Base-by-base conservation (phyloP, 768 basidiomycete species). In the Dentipellis sp. region DNA sequence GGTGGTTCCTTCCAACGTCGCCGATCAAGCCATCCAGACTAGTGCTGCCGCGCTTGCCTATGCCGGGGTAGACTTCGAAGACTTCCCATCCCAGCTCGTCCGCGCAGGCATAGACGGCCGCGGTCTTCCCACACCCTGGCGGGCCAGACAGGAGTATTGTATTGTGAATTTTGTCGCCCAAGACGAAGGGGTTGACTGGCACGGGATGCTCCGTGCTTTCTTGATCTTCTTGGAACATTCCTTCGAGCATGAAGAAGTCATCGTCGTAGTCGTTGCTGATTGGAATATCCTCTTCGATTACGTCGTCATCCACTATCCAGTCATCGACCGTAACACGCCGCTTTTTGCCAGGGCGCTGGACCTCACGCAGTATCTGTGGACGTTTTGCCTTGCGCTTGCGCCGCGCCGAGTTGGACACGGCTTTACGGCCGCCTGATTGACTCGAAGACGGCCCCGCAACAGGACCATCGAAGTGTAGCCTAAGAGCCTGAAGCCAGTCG, bases 51-150 rank as follows among this genome's bases (percentile, higher is more conserved):
- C 97, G 81, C 64, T 81, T 88, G n/a, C 94, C 94, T 52, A 94
- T 84, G 2, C 97, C 97, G 22, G 97, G 91, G 71, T 94, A 88
- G 11, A 98, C 93, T 68, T 99, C 97, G 65, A 97, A 97, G 11
- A 98, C 83, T 51, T 94, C 91, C 91, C 91, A 99, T 12, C 86
- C 91, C 36, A 99, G 76, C 70, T 99, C 95, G 54, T 84, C 82
- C 4, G 94, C 92, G 65, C 93, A 94, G 0, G 95, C 94, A 69
- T 97, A 94, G 2, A 97, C 87, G 19, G 91, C 80, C 1, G 91
- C 85, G 5, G 93, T 94, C 73, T 99, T 99, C 35, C 97, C 97
- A 53, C 76, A 77, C 10, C 94, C 95, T 35, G 78, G 71, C 1
- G 92, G 93, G 0, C 97, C 97, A 45, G 74, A 67, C 40, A 99